A percentile compares a stretch with the other conserved stretches of the same genome.
Evolutionary conservation across 257 asterid species (phyloP).

Genomic region (Solanum chilense): DNA sequence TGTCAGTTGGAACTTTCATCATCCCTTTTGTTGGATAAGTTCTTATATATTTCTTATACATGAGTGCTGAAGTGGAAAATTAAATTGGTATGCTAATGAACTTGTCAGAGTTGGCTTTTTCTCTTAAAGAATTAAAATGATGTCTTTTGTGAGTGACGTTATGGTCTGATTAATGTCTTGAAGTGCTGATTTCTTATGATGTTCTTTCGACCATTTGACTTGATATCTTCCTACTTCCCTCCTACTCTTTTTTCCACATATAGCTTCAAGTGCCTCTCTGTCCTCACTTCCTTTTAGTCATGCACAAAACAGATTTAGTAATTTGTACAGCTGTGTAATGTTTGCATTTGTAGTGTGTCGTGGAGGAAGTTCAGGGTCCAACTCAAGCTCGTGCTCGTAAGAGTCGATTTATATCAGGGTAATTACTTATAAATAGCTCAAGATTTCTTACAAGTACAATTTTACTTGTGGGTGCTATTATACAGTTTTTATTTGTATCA

Average conservation of each 20-base stretch:
- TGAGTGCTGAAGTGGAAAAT: background rate
- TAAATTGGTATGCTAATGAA: background rate
- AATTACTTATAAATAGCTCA: conserved; percentile 8
- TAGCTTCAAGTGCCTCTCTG: background rate
- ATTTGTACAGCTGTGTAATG: background rate
- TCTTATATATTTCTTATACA: background rate
- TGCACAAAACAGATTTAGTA: background rate
- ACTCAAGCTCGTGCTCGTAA: conserved; percentile 93
- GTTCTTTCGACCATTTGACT: background rate
- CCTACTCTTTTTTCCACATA: background rate
- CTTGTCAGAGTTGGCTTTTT: background rate
- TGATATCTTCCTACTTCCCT: background rate
- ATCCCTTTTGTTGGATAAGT: background rate
- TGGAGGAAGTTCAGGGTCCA: conserved; percentile 99
- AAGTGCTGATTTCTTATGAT: background rate
- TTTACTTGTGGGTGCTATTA: background rate
- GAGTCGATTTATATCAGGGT: conserved; percentile 98
- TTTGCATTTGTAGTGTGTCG: conserved; percentile 58
- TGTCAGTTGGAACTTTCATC: background rate
- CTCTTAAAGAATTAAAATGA: background rate
- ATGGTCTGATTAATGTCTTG: background rate
- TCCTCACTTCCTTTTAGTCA: background rate
- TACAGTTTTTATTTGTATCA: background rate
- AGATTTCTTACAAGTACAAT: background rate
- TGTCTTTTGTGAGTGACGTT: background rate